phyloP scores from a whole-genome alignment of 139 green algal species.

The Trebouxia sp. region DNA sequence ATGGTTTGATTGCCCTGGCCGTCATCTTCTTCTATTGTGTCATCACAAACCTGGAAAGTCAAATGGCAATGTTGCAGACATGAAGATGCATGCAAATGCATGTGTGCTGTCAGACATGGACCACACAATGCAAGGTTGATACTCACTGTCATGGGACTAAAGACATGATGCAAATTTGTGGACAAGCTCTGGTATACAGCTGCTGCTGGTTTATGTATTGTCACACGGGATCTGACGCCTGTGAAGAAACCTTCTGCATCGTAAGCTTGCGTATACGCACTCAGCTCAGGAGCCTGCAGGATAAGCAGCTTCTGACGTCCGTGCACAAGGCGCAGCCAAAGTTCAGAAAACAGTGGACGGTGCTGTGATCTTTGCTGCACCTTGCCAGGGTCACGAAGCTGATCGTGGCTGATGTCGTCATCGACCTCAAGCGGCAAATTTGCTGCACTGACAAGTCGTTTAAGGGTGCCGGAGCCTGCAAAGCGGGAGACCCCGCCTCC shows the following conservation, averaged over 20 bases:
- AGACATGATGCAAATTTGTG: conserved; percentile 35
- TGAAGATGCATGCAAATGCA: not conserved
- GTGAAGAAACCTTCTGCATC: conserved; percentile 27
- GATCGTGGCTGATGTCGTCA: conserved; percentile 3
- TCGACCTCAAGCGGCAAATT: conserved; percentile 18
- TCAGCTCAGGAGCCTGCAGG: not conserved
- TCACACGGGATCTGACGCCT: conserved; percentile 26
- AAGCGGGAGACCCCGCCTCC: conserved; percentile 12
- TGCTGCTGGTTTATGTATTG: not conserved
- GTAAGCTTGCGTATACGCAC: conserved; percentile 24
- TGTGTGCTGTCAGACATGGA: not conserved
- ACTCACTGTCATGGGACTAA: conserved; percentile 32
- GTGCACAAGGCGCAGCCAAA: not conserved
- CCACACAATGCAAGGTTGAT: not conserved
- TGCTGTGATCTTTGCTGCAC: not conserved
- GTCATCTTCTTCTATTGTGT: conserved; percentile 22
- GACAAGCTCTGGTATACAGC: conserved; percentile 33
- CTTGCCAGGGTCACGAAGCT: conserved; percentile 22
- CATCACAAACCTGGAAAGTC: conserved; percentile 28
- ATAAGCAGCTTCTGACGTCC: not conserved
- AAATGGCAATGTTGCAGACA: not conserved
- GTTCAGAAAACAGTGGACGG: no score
- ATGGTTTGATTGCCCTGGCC: conserved; percentile 21
- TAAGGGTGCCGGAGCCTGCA: conserved; percentile 3
- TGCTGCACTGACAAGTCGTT: conserved; percentile 3